Evolutionary conservation across 2,329 filamentous ascomycete genomes (phyloP).

Genomic region (Trichoderma guizhouense): DNA sequence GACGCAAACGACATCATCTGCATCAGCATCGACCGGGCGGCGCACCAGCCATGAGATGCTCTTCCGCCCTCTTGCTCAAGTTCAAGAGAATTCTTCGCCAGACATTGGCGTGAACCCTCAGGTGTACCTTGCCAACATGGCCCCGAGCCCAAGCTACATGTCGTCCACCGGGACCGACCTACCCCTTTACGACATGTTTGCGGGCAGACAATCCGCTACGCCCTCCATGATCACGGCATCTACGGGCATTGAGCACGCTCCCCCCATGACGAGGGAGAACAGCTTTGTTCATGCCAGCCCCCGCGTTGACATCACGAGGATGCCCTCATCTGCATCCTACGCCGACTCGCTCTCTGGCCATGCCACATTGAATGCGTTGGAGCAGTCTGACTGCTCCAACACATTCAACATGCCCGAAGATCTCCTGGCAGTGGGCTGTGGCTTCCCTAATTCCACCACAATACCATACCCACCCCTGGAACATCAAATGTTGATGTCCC

Average conservation of each 20-base stretch:
- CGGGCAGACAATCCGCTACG: constrained; percentile 34
- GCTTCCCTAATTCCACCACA: constrained; percentile 22
- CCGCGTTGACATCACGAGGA: constrained; percentile 36
- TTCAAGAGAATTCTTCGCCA: constrained; percentile 34
- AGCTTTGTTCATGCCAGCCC: constrained; percentile 36
- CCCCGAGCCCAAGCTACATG: constrained; percentile 31
- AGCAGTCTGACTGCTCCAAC: constrained; percentile 22
- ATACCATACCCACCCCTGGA: constrained; percentile 32
- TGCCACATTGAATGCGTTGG: constrained; percentile 21
- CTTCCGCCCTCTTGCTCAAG: constrained; percentile 16
- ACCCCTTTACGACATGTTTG: constrained; percentile 25
- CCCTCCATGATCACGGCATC: constrained; percentile 44
- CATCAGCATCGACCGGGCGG: background rate
- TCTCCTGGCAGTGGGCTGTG: constrained; percentile 40
- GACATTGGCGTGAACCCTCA: constrained; percentile 39
- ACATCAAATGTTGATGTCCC: constrained; percentile 29
- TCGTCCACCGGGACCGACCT: constrained; percentile 26
- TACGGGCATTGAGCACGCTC: constrained; percentile 36
- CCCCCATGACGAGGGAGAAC: constrained; percentile 43
- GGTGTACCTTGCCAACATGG: constrained; percentile 33
- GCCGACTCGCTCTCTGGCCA: constrained; percentile 22
- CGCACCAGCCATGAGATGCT: background rate
- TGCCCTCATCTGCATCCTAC: constrained; percentile 38
- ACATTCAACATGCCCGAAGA: constrained; percentile 21
- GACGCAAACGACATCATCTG: background rate